Evolutionary conservation across 176 grass and related monocot genomes (phyloP), one percentile per base, ranked within the genome.

Genomic region (Bothriochloa decipiens): DNA sequence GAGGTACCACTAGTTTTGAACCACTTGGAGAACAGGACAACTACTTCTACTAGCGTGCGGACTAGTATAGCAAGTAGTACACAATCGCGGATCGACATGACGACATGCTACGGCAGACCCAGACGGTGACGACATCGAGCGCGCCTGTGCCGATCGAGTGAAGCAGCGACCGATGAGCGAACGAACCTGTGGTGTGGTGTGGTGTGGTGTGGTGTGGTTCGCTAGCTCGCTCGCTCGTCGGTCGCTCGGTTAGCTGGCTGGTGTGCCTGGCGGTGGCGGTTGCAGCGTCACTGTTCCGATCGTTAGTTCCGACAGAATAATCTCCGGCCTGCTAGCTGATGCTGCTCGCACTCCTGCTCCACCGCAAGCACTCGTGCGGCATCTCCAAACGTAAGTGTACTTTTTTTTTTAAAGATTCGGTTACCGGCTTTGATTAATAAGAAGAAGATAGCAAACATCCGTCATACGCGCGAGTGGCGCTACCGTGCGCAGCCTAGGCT

Each of bases 221-320:
- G 20, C 47, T 49, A 15, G 35, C 32, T 10, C 8, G 39, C 35
- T 27, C 11, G 69, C 20, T 46, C 39, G 40, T 41, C 37, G 37
- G 11, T 70, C 37, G 68, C 39, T 72, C 22, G 11, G 68, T 5
- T 14, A 16, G 27, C 12, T 12, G 16, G 26, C 12, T 76, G 11
- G 72, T 39, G 53, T 26, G n/a, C 61, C 14, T 27, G 63, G 85
- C 20, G 63, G 85, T 46, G 86, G 86, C 42, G 74, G 86, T 84
- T 88, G 86, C 66, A 4, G 74, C 75, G 81, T 88, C 77, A 49
- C 26, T 67, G 29, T 83, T 70, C 5, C 35, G 50, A 47, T 29
- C 49, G 32, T 49, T 50, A 13, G 70, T 3, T 45, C 41, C 76
- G 72, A 63, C 76, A 62, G 74, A 57, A 29, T 72, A 1, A 9